These are phyloP conservation scores for Microsporum ferrugineum DNA, from an alignment of 2,329 filamentous ascomycete species.

Conservation along the genomic window DNA sequence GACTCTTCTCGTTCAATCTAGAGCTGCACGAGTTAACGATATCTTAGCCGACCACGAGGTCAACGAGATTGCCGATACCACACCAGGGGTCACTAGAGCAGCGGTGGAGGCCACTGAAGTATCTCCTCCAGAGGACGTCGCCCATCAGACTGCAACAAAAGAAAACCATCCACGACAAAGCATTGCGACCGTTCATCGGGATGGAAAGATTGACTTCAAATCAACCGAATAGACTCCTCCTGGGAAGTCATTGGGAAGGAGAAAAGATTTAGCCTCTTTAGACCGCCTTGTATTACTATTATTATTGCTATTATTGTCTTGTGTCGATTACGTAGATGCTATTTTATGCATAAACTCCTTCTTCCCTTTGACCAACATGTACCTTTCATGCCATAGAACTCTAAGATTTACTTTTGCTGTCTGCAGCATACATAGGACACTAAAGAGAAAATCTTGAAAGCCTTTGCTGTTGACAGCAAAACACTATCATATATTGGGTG, in stretches of 20 bases:
- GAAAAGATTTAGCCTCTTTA: background rate
- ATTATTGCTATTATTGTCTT: background rate
- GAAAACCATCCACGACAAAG: background rate
- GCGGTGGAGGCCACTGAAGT: constrained; percentile 39
- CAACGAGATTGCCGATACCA: constrained; percentile 77
- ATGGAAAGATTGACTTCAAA: constrained; percentile 12
- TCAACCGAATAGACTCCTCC: background rate
- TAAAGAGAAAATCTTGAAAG: too few species aligned
- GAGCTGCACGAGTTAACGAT: constrained; percentile 68
- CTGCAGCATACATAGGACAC: too few species aligned
- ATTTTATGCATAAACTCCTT: background rate
- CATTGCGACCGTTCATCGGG: constrained; percentile 9
- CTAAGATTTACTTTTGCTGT: too few species aligned
- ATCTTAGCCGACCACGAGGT: constrained; percentile 66
- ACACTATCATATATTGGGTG: too few species aligned
- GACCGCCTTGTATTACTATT: background rate
- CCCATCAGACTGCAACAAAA: constrained; percentile 10
- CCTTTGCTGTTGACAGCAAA: too few species aligned
- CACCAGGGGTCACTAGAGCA: constrained; percentile 56
- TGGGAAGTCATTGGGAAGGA: background rate
- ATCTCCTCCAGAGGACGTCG: constrained; percentile 21
- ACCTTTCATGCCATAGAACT: too few species aligned
- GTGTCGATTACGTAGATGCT: background rate
- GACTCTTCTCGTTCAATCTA: constrained; percentile 77
- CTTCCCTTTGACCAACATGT: background rate